Percentiles rank a stretch among this genome's conserved stretches.
phyloP scores from a whole-genome alignment of 495 filamentous ascomycete genomes.

The Immersiella caudata region DNA sequence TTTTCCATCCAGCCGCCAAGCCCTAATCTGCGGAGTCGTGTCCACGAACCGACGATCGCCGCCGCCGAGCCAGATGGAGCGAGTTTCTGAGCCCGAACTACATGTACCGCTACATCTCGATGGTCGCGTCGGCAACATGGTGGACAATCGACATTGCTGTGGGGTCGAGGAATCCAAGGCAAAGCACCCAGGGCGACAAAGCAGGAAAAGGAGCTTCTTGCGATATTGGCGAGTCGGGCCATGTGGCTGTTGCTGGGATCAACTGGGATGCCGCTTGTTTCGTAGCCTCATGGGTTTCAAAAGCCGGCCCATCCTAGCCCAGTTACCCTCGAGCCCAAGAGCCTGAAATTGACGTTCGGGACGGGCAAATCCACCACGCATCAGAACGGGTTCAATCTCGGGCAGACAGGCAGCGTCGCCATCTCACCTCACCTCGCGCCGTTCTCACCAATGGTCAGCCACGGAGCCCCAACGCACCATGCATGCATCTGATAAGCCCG shows the following conservation, averaged over 20 bases:
- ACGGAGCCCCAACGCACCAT: slow-evolving; percentile 11
- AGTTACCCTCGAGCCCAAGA: background rate
- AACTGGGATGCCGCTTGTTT: slow-evolving; percentile 17
- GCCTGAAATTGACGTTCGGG: slow-evolving; percentile 21
- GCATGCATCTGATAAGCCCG: slow-evolving; percentile 8
- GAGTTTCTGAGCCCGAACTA: background rate
- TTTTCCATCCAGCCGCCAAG: background rate
- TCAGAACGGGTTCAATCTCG: slow-evolving; percentile 1
- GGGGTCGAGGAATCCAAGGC: background rate
- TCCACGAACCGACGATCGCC: background rate
- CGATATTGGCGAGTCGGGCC: slow-evolving; percentile 18
- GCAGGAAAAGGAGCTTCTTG: background rate
- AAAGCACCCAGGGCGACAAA: slow-evolving; percentile 5
- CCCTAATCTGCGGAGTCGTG: background rate
- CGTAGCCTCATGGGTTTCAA: slow-evolving; percentile 20
- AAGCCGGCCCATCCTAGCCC: slow-evolving; percentile 14
- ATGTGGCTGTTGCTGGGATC: slow-evolving; percentile 17
- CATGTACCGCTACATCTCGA: slow-evolving; percentile 7
- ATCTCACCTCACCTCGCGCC: slow-evolving; percentile 8
- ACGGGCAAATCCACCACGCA: background rate
- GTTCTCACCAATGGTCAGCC: slow-evolving; percentile 6
- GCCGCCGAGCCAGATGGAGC: background rate
- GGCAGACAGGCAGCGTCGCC: slow-evolving; percentile 9
- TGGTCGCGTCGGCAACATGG: background rate
- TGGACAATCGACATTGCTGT: background rate